Evolutionary conservation across 306 rosid genomes (phyloP), one percentile per base, ranked within the genome.

Genomic region (Vigna unguiculata): DNA sequence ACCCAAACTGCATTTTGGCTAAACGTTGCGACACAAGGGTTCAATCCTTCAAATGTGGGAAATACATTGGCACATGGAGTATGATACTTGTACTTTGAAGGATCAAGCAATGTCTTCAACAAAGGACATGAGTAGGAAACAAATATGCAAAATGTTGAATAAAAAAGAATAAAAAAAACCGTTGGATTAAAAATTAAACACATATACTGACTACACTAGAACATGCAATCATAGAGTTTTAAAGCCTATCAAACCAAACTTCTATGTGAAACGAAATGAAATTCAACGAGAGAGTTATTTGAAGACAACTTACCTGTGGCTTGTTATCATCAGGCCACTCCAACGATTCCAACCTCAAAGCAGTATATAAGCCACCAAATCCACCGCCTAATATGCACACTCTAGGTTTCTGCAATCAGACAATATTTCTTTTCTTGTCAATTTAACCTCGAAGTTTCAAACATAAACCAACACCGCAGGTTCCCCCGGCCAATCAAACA

Each of bases 381-480:
- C 98, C 98, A 51, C 98, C 98, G 36, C 98, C 98, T 64, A 94
- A 84, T 80, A 94, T 92, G 71, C 98, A 94, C 36, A 94, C 87
- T 84, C 96, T 86, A 40, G 96, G 96, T 71, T 62, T 92, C 98
- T 92, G 93, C 64, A 81, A 69, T 15, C 9, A 51, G 53, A 63
- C 1, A 71, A 32, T 7, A 36, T 14, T 43, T 1, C 1, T 28
- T 21, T 43, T 21, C 63, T 13, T 6, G 36, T 53, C 6, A 74
- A 47, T 59, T 41, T 2, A 36, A 81, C 7, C 16, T 58, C 14
- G 58, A 47, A 14, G 30, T 21, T 17, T 45, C 38, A 65, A 72
- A 78, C 71, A 59, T 3, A 40, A 5, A 24, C 20, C 11, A 34
- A 16, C 21, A 53, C 72, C 34, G 60, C 61, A 53, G 3, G 54